phyloP scores from a whole-genome alignment of 768 basidiomycete species.

The Termitomyces sp. region DNA sequence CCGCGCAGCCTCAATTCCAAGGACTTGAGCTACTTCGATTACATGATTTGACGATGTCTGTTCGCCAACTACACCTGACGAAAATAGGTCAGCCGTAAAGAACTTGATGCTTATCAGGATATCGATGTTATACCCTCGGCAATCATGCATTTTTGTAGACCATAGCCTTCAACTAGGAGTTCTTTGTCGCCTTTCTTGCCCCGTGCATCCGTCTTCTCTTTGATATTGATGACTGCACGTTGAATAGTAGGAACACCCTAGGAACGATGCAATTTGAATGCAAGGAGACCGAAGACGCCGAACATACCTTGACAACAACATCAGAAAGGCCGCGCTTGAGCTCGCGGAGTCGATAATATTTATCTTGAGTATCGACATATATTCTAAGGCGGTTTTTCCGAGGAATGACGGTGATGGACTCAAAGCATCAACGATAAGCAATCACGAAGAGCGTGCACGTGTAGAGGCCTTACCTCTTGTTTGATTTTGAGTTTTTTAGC shows the following conservation, averaged over 20 bases:
- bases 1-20: conserved; percentile 98
- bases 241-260: conserved; percentile 85
- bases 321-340: conserved; percentile 79
- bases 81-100: background rate
- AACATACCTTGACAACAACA: conserved; percentile 81
- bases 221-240: conserved; percentile 94
- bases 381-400: conserved; percentile 71
- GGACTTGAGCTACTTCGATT: conserved; percentile 89
- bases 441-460: background rate
- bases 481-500: conserved; percentile 91
- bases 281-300: background rate
- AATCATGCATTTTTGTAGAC: conserved; percentile 93
- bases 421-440: conserved; percentile 3
- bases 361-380: conserved; percentile 72
- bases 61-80: conserved; percentile 82
- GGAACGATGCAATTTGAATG: background rate
- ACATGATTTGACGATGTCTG: conserved; percentile 95
- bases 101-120: background rate
- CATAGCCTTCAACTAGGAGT: conserved; percentile 94
- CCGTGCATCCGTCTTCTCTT: conserved; percentile 74
- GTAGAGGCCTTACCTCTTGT: conserved; percentile 51
- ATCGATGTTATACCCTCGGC: conserved; percentile 66
- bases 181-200: conserved; percentile 89
- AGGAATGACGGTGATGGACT: conserved; percentile 77
- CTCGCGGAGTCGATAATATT: conserved; percentile 79